Conservation (phyloP, 1,284 basidiomycete genomes). For the Paramarasmius palmivorus region DNA sequence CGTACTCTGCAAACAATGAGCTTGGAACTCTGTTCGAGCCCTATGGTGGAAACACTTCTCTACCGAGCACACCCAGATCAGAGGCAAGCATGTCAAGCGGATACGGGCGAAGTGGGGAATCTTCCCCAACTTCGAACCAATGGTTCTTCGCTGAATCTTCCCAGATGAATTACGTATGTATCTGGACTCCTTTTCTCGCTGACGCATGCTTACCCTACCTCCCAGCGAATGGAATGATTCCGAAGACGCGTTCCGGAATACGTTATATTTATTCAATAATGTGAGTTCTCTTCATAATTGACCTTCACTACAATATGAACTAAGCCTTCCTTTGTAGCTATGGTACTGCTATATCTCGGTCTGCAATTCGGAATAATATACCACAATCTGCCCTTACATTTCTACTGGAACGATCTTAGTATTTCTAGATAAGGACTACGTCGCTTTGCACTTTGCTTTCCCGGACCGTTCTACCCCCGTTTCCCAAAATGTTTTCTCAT, state of each 20-base stretch:
- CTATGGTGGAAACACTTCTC: neutral
- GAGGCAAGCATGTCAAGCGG: neutral
- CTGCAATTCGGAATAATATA: neutral
- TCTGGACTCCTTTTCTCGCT: neutral
- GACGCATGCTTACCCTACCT: neutral
- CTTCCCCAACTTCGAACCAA: conserved; percentile 1
- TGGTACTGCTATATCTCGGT: neutral
- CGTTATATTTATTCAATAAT: conserved; percentile 1
- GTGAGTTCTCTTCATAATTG: neutral
- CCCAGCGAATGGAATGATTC: neutral
- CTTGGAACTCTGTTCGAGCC: neutral
- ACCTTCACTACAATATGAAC: neutral
- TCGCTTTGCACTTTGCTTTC: neutral
- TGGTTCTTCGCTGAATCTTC: conserved; percentile 2
- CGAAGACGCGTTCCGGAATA: neutral
- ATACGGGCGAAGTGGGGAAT: conserved; percentile 3
- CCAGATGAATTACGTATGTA: conserved; percentile 4
- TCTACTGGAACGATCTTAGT: neutral
- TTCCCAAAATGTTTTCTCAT: neutral
- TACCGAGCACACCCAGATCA: neutral
- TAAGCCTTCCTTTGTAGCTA: neutral
- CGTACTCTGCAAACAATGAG: neutral
- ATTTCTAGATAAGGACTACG: neutral
- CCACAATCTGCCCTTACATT: neutral
- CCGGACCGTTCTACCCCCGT: neutral